Evolutionary conservation across 306 rosid species (phyloP), one percentile per base, ranked within the genome.

Genomic region (Malus asiatica): DNA sequence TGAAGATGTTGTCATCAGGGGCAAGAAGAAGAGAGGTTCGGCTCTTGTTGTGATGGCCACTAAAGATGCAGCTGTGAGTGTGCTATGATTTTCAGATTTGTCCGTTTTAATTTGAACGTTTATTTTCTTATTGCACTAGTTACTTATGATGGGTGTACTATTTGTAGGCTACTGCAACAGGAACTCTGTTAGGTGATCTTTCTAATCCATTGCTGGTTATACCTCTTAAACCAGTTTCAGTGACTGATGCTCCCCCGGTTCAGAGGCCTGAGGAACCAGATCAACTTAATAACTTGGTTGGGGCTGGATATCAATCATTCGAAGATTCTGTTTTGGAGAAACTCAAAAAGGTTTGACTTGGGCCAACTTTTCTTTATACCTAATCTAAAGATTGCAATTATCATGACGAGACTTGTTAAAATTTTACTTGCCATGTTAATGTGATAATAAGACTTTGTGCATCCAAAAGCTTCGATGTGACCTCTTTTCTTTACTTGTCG

Each of bases 1-100:
- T 23, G 99, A 92, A 82, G 99, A 92, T 88, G 91, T 95, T 58
- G 91, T 95, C 53, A 90, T 95, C 75, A 95, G 87, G 81, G 84
- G 86, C 40, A 66, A 66, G 67, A 94, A 90, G 87, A 95, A 92
- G 80, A 96, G 68, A 79, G 92, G 97, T 76, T 92, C 98, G 16
- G 98, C 99, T 20, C 87, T 95, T 23, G 93, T 95, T 76, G 97
- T 88, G 8, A 96, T 96, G 98, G 83, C 88, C 1, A 83, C 80
- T 69, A 89, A 89, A 88, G 90, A 96, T 72, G 99, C 93, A 77
- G 93, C 92, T 44, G 99, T 95, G 72, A 87, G 97, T 80, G 35
- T 65, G 48, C 35, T 35, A 55, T 23, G 3, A 19, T 7, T n/a
- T 14, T 68, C 20, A 11, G n/a, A 69, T 30, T 67, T 74, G 13